phyloP scores from a whole-genome alignment of 768 basidiomycete genomes.

The Daedalea quercina region DNA sequence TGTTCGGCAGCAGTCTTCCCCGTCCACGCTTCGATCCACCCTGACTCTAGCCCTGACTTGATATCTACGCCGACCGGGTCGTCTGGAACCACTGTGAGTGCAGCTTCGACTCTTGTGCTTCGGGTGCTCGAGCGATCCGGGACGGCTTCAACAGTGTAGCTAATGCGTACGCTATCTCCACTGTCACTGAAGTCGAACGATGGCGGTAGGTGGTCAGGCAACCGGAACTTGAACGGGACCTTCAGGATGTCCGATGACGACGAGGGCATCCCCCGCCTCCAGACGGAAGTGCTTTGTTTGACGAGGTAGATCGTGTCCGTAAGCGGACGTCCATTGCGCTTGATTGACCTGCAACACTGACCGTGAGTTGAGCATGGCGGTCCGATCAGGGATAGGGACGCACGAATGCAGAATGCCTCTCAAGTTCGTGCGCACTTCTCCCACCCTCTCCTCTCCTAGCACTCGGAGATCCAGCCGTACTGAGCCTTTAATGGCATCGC shows the following conservation, averaged over 20 bases:
- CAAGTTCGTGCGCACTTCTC: slow-evolving; percentile 7
- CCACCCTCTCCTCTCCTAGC: slow-evolving; percentile 3
- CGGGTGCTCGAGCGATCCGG: slow-evolving; percentile 12
- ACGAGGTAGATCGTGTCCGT: not conserved
- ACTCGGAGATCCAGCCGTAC: not conserved
- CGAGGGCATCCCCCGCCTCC: not conserved
- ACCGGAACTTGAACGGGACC: slow-evolving; percentile 16
- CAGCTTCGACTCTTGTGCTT: slow-evolving; percentile 6
- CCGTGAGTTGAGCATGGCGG: not conserved
- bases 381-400: slow-evolving; percentile 1
- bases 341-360: not conserved
- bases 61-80: slow-evolving; percentile 8
- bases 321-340: not conserved
- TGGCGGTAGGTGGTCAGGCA: slow-evolving; percentile 13
- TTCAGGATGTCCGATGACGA: not conserved
- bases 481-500: not conserved
- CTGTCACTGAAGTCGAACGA: slow-evolving; percentile 12
- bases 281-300: not conserved
- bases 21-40: slow-evolving; percentile 15
- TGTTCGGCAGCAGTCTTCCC: slow-evolving; percentile 3
- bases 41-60: slow-evolving; percentile 9
- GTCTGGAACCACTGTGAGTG: slow-evolving; percentile 13
- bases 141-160: slow-evolving; percentile 15
- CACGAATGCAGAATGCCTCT: slow-evolving; percentile 6
- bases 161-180: slow-evolving; percentile 10